Percentiles rank a stretch among this genome's conserved stretches.
Conservation (phyloP, 768 basidiomycete genomes). For the Psilocybe cubensis region DNA sequence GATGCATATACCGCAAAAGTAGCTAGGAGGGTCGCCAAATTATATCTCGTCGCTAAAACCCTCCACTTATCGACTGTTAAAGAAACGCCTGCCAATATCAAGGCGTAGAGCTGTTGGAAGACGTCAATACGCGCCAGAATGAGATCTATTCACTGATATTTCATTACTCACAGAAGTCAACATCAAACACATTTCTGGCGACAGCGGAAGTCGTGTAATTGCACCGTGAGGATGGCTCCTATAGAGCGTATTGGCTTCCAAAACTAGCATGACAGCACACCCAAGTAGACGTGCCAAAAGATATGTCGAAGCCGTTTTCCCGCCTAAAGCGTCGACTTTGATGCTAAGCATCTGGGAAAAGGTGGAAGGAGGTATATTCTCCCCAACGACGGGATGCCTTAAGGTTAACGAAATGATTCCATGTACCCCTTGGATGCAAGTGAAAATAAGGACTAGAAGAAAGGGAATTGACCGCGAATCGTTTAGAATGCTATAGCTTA, state of each 20-base stretch:
- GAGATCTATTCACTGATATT: not conserved
- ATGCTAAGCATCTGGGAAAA: not conserved
- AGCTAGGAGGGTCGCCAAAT: slow-evolving; percentile 31
- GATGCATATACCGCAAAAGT: slow-evolving; percentile 49
- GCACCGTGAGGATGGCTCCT: not conserved
- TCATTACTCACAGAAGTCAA: slow-evolving; percentile 12
- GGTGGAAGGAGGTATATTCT: not conserved
- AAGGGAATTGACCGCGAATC: not conserved
- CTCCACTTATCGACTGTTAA: slow-evolving; percentile 36
- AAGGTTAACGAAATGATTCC: not conserved
- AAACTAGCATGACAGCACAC: slow-evolving; percentile 3
- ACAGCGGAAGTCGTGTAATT: not conserved
- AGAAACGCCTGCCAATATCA: slow-evolving; percentile 41
- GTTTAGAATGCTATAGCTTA: not conserved
- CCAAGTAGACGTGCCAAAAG: slow-evolving; percentile 18
- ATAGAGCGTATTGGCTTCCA: slow-evolving; percentile 2
- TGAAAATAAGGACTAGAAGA: not conserved
- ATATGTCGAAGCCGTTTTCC: slow-evolving; percentile 8
- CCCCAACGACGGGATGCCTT: not conserved
- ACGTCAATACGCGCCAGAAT: not conserved
- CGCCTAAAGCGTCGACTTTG: not conserved
- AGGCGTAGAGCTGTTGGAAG: slow-evolving; percentile 32
- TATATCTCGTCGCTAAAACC: slow-evolving; percentile 26
- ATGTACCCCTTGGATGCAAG: not conserved
- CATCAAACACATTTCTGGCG: slow-evolving; percentile 5